Percentiles rank a stretch among this genome's conserved stretches.
phyloP scores from a whole-genome alignment of 2,329 filamentous ascomycete genomes.

The Trichoderma sp. region DNA sequence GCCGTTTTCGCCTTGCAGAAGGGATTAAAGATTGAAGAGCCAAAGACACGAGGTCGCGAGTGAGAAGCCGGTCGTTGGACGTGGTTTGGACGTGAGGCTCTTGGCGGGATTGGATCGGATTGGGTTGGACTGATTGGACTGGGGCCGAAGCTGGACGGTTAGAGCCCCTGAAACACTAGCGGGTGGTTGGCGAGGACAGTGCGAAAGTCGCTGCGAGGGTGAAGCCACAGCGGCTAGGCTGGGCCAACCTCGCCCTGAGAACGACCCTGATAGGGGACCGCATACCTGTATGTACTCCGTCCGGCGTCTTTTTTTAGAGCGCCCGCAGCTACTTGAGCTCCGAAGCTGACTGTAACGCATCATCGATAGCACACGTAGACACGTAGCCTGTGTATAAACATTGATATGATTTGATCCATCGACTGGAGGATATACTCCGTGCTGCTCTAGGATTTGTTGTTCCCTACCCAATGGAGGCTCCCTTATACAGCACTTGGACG shows the following conservation, averaged over 20 bases:
- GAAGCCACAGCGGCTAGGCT: conserved; percentile 13
- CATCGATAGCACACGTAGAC: neutral
- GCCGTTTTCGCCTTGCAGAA: conserved; percentile 14
- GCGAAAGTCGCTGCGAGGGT: conserved; percentile 2
- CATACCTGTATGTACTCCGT: neutral
- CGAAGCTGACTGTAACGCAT: neutral
- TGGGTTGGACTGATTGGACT: conserved; percentile 1
- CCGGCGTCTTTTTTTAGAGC: neutral
- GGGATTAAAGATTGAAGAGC: neutral
- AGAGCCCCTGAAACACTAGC: conserved; percentile 23
- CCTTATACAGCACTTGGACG: neutral
- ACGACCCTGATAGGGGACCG: conserved; percentile 9
- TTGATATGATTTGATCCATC: neutral
- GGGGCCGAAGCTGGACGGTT: neutral
- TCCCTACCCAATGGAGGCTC: neutral
- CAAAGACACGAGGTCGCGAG: conserved; percentile 1
- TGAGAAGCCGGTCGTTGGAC: neutral
- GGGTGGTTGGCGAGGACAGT: conserved; percentile 21
- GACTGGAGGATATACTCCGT: neutral
- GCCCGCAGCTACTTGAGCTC: neutral
- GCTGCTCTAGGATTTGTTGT: neutral
- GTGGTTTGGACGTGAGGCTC: conserved; percentile 16
- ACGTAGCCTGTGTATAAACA: neutral
- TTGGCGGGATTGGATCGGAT: conserved; percentile 12
- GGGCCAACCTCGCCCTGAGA: neutral